phyloP scores from a whole-genome alignment of 768 basidiomycete species.

The Podaxis carcinomalis region DNA sequence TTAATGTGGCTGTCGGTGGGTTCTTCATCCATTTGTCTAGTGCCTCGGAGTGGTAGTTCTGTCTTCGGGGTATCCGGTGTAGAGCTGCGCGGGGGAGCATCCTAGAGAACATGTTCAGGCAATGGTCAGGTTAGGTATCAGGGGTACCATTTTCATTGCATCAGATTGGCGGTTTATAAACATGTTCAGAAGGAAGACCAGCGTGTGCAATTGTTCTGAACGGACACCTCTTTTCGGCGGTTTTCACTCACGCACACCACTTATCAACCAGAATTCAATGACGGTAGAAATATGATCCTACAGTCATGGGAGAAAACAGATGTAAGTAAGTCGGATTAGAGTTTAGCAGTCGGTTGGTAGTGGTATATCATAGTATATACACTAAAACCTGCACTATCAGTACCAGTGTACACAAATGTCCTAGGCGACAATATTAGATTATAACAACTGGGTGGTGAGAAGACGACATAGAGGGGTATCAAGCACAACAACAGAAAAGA shows the following conservation, averaged over 20 bases:
- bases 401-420: slow-evolving; percentile 3
- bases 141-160: not conserved
- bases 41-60: slow-evolving; percentile 10
- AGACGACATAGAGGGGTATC: slow-evolving; percentile 3
- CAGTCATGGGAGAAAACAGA: not conserved
- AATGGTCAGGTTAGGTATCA: not conserved
- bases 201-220: not conserved
- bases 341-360: not conserved
- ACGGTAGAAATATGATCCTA: slow-evolving; percentile 1
- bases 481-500: slow-evolving; percentile 1
- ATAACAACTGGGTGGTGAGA: not conserved
- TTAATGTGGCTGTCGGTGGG: slow-evolving; percentile 39
- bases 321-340: not conserved
- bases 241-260: not conserved
- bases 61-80: not conserved
- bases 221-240: not conserved
- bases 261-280: not conserved
- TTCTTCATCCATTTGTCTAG: slow-evolving; percentile 51
- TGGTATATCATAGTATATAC: slow-evolving; percentile 4
- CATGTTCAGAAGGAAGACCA: slow-evolving; percentile 2
- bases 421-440: not conserved
- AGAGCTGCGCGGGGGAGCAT: not conserved
- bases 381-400: slow-evolving; percentile 1
- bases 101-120: not conserved
- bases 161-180: slow-evolving; percentile 3